Conservation (phyloP, 352 stramenopile genomes). For the Blastocystis sp. region DNA sequence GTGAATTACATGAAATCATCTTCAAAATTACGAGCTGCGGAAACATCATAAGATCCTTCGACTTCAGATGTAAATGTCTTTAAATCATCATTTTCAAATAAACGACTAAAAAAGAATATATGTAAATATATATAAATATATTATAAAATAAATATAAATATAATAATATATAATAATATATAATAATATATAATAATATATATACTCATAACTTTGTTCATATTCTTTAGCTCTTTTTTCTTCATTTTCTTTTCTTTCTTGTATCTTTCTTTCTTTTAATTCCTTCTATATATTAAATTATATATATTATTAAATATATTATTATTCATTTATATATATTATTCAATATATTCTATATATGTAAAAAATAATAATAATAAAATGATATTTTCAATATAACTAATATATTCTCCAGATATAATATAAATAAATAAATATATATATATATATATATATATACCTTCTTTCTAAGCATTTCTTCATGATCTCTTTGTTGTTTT, state of each 20-base stretch:
- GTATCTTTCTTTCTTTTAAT: slow-evolving; percentile 51
- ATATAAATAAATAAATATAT: slow-evolving; percentile 47
- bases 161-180: no score
- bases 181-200: slow-evolving; percentile 35
- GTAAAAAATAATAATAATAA: slow-evolving; percentile 65
- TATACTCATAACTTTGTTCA: slow-evolving; percentile 38
- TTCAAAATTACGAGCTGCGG: slow-evolving; percentile 33
- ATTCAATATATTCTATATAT: slow-evolving; percentile 6
- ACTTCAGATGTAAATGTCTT: slow-evolving; percentile 38
- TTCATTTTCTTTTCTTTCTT: slow-evolving; percentile 37
- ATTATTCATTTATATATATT: no score
- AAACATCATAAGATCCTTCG: neutral
- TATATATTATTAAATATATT: slow-evolving; percentile 16
- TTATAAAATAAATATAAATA: neutral
- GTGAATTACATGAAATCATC: slow-evolving; percentile 41
- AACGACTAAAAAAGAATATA: slow-evolving; percentile 7
- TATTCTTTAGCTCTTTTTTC: slow-evolving; percentile 29
- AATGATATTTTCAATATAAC: slow-evolving; percentile 60
- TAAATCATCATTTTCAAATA: slow-evolving; percentile 23
- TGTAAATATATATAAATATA: slow-evolving; percentile 27
- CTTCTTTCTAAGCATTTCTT: slow-evolving; percentile 32
- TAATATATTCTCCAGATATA: slow-evolving; percentile 60
- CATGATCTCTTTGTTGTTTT: slow-evolving; percentile 7
- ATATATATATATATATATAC: no score
- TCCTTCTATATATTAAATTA: slow-evolving; percentile 48